phyloP scores from a whole-genome alignment of 2,329 filamentous ascomycete genomes.

The Huntiella decipiens region DNA sequence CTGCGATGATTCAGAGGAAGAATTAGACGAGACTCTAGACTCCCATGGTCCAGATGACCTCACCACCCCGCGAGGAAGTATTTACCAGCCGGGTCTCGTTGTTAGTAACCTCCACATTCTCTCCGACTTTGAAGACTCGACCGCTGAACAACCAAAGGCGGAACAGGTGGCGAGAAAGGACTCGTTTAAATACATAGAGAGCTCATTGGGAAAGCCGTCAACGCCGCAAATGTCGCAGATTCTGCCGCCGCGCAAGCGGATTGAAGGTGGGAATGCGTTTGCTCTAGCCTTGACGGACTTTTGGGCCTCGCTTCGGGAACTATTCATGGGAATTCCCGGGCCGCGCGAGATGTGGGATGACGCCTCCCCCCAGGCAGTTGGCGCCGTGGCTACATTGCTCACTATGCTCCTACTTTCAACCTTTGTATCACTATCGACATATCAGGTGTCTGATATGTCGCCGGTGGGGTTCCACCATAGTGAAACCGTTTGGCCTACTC shows the following conservation, averaged over 20 bases:
- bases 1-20: conserved; percentile 8
- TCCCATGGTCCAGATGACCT: not conserved
- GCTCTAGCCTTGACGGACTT: too few relatives aligned
- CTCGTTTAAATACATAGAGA: conserved; percentile 10
- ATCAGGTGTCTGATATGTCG: not conserved
- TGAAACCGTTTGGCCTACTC: not conserved
- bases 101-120: too few relatives aligned
- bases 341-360: too few relatives aligned
- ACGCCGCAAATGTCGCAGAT: conserved; percentile 8
- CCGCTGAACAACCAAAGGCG: not conserved
- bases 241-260: not conserved
- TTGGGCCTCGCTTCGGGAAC: not conserved
- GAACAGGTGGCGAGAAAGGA: conserved; percentile 3
- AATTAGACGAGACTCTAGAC: conserved; percentile 1
- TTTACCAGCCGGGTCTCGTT: too few relatives aligned
- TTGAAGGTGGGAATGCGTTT: too few relatives aligned
- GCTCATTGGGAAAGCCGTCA: conserved; percentile 10
- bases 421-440: not conserved
- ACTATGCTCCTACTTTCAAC: not conserved
- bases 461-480: not conserved
- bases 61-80: not conserved
- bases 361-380: not conserved
- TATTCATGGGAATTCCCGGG: not conserved
- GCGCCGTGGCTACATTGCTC: not conserved
- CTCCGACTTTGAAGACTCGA: too few relatives aligned